Evolutionary conservation across 208 protist genomes (phyloP).

Genomic region (Wallacemonas sp.): DNA sequence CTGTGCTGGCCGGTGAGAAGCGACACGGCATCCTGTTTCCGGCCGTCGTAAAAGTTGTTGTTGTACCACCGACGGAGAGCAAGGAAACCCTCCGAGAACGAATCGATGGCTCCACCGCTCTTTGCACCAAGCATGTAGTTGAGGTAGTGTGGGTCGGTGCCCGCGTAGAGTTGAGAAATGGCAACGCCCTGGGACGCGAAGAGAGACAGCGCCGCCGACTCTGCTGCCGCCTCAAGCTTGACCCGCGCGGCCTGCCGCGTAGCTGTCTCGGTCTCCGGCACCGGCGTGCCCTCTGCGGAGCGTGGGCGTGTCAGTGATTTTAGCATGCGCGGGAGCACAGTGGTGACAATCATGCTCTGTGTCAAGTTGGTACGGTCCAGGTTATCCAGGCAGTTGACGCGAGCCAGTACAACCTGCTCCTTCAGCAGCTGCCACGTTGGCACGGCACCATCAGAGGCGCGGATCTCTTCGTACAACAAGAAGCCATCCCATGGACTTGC

Average conservation of each 20-base stretch:
- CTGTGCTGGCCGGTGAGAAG: slow-evolving; percentile 75
- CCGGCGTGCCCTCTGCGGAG: not conserved
- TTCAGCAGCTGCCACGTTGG: not conserved
- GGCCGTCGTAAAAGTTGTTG: slow-evolving; percentile 82
- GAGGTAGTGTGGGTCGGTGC: slow-evolving; percentile 67
- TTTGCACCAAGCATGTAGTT: slow-evolving; percentile 39
- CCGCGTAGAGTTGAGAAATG: slow-evolving; percentile 74
- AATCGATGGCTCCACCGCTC: not conserved
- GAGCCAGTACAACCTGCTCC: slow-evolving; percentile 17
- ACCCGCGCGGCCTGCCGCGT: not conserved
- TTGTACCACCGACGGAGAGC: slow-evolving; percentile 64
- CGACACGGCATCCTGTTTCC: slow-evolving; percentile 76
- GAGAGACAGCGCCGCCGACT: slow-evolving; percentile 20
- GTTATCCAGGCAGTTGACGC: slow-evolving; percentile 86
- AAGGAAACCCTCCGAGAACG: slow-evolving; percentile 30
- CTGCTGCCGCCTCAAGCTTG: not conserved
- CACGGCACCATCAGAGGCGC: not conserved
- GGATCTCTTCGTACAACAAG: not conserved
- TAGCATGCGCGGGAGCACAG: slow-evolving; percentile 56
- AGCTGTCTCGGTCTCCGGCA: not conserved
- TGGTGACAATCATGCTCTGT: slow-evolving; percentile 47
- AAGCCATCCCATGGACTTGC: not conserved
- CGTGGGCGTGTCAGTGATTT: not conserved
- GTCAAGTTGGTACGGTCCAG: slow-evolving; percentile 80
- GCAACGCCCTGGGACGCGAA: slow-evolving; percentile 58